These are phyloP conservation scores for Serendipita sp. DNA, from an alignment of 768 basidiomycete species.

Conservation along the genomic window DNA sequence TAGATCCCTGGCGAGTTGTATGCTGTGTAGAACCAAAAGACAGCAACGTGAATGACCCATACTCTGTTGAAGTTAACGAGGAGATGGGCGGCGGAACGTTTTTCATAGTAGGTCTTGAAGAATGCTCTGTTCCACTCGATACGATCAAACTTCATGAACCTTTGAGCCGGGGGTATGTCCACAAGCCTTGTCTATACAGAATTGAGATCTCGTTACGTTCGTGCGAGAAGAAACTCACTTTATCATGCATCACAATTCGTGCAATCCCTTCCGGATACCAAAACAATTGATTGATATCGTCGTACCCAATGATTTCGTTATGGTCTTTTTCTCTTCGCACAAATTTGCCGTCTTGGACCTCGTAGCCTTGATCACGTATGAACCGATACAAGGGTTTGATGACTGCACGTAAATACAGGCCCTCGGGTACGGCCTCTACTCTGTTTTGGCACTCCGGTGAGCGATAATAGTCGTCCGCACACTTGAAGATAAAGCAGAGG, in stretches of 20 bases:
- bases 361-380: constrained; percentile 94
- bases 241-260: constrained; percentile 73
- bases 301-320: constrained; percentile 89
- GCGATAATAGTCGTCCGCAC: constrained; percentile 98
- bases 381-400: constrained; percentile 91
- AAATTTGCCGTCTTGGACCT: constrained; percentile 89
- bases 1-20: constrained; percentile 87
- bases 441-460: constrained; percentile 94
- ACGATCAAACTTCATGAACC: constrained; percentile 93
- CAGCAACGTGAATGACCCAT: constrained; percentile 91
- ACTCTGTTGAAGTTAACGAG: constrained; percentile 99
- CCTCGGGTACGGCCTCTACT: constrained; percentile 83
- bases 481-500: constrained; percentile 99
- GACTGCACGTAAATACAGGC: constrained; percentile 80
- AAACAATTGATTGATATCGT: constrained; percentile 97
- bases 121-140: constrained; percentile 94
- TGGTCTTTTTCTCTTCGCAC: constrained; percentile 88
- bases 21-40: constrained; percentile 94
- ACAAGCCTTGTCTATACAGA: constrained; percentile 62
- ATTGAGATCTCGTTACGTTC: constrained; percentile 6
- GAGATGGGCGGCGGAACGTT: constrained; percentile 89
- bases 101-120: constrained; percentile 98
- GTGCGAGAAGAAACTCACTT: constrained; percentile 33
- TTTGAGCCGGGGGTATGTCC: constrained; percentile 75
- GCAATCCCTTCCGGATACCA: constrained; percentile 99